Conservation (phyloP, 2,329 filamentous ascomycete genomes). For the Botrytis galanthina region DNA sequence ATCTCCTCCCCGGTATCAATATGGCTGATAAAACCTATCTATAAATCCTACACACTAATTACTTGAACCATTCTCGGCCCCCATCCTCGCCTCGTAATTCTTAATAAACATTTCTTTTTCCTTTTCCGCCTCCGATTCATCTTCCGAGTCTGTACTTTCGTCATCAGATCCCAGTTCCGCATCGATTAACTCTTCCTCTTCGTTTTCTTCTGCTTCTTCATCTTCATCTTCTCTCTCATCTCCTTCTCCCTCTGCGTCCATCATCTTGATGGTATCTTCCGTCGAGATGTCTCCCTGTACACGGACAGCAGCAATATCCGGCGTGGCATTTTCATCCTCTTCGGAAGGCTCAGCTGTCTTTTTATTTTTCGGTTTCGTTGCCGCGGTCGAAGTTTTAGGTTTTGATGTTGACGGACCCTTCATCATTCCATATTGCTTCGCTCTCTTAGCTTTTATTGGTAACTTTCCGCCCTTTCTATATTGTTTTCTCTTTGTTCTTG, state of each 20-base stretch:
- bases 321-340: not conserved
- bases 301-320: not conserved
- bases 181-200: slow-evolving; percentile 3
- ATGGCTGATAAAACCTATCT: not conserved
- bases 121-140: slow-evolving; percentile 20
- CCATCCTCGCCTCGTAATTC: slow-evolving; percentile 12
- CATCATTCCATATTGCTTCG: slow-evolving; percentile 16
- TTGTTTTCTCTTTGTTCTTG: slow-evolving; percentile 23
- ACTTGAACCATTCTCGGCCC: not conserved
- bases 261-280: slow-evolving; percentile 5
- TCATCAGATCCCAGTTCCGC: slow-evolving; percentile 14
- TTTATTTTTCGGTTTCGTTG: slow-evolving; percentile 1
- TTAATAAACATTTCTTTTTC: slow-evolving; percentile 21
- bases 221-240: slow-evolving; percentile 9
- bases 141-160: slow-evolving; percentile 17
- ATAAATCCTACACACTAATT: not conserved
- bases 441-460: slow-evolving; percentile 3
- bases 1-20: not conserved
- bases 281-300: slow-evolving; percentile 8
- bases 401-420: slow-evolving; percentile 16
- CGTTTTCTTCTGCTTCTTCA: slow-evolving; percentile 4
- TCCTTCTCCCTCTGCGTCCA: not conserved
- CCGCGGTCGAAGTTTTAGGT: not conserved
- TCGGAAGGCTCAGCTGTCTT: not conserved
- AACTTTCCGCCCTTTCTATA: slow-evolving; percentile 10